Evolutionary conservation across 495 filamentous ascomycete genomes (phyloP).

Genomic region (Neurospora tetraspora): DNA sequence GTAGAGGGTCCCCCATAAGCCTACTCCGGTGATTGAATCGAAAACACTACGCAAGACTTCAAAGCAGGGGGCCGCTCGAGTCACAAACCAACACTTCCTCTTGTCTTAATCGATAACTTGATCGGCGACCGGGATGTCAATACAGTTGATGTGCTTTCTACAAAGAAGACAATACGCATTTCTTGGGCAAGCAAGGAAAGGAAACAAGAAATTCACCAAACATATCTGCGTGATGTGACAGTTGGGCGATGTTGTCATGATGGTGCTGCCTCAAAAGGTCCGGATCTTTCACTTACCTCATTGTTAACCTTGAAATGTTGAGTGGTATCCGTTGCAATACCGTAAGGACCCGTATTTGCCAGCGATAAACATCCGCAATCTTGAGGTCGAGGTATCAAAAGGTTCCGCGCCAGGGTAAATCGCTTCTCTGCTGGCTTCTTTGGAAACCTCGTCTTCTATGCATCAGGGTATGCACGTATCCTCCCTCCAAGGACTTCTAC

Average conservation of each 20-base stretch:
- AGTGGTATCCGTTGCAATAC: not conserved
- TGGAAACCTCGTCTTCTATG: constrained; percentile 22
- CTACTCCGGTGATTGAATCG: constrained; percentile 21
- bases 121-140: not conserved
- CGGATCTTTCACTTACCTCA: not conserved
- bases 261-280: not conserved
- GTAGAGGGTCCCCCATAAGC: constrained; percentile 1
- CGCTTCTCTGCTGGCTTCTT: constrained; percentile 9
- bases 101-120: constrained; percentile 2
- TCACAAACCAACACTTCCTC: constrained; percentile 17
- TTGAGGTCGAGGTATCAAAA: constrained; percentile 7
- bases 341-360: not conserved
- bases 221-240: not conserved
- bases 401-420: constrained; percentile 1
- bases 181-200: not conserved
- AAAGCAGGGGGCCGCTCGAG: constrained; percentile 25
- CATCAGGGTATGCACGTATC: constrained; percentile 23
- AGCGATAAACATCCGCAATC: constrained; percentile 5
- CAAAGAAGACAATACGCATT: not conserved
- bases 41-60: constrained; percentile 19
- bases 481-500: constrained; percentile 18
- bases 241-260: not conserved
- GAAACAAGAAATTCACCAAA: not conserved
- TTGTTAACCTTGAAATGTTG: not conserved
- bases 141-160: not conserved